Evolutionary conservation across 2,329 filamentous ascomycete species (phyloP).

Genomic region (Alternaria triticimaculans): DNA sequence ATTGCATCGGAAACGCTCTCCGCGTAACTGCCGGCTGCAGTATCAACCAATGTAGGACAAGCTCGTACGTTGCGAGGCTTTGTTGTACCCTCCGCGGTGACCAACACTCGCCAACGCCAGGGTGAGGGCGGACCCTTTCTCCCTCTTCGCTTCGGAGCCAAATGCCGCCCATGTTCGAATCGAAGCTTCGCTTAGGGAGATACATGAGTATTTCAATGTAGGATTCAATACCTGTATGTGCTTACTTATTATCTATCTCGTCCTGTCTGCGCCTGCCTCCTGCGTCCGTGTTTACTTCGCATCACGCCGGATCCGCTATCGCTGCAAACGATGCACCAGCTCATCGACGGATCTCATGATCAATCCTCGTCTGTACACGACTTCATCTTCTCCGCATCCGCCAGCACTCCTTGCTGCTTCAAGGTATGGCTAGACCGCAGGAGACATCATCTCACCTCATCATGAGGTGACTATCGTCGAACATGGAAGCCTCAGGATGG

Average conservation of each 20-base stretch:
- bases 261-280: background rate
- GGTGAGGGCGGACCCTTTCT: background rate
- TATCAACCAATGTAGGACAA: background rate
- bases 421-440: background rate
- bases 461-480: background rate
- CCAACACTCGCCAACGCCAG: background rate
- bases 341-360: background rate
- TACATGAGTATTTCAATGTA: background rate
- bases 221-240: background rate
- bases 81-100: background rate
- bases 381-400: background rate
- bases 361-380: background rate
- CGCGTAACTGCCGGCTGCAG: background rate
- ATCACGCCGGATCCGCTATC: background rate
- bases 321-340: background rate
- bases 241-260: background rate
- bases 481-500: background rate
- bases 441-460: background rate
- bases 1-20: background rate
- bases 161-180: background rate
- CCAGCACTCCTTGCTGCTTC: background rate
- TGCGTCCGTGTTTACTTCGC: background rate
- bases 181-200: background rate
- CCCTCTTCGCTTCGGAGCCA: background rate
- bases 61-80: background rate